Evolutionary conservation across 2,329 filamentous ascomycete species (phyloP).

Genomic region (Beauveria brongniartii): DNA sequence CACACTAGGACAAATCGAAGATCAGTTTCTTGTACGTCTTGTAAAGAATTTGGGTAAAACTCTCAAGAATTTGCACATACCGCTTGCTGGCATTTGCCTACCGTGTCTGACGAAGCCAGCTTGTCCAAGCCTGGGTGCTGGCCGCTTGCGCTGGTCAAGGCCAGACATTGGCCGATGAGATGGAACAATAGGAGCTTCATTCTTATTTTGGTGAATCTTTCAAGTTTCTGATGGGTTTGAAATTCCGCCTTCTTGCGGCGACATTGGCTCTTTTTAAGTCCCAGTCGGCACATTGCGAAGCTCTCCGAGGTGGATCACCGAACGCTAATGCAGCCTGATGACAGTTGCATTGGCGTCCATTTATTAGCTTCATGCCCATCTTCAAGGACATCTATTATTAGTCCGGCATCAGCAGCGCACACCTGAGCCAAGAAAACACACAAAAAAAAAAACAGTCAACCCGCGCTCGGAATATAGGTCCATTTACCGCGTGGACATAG

Average conservation of each 20-base stretch:
- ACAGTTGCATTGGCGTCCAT: neutral
- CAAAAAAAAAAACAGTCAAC: no score
- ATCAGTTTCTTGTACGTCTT: neutral
- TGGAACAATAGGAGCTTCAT: neutral
- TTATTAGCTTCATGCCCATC: neutral
- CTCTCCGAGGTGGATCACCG: neutral
- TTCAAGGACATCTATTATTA: neutral
- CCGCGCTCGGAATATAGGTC: no score
- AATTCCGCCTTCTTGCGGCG: neutral
- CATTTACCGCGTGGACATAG: no score
- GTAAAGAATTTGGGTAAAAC: neutral
- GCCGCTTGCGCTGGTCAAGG: neutral
- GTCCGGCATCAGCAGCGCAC: no score
- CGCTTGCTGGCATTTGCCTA: neutral
- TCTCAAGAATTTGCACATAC: neutral
- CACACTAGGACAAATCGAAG: neutral
- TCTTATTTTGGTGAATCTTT: neutral
- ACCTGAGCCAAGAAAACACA: no score
- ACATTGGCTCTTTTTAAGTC: neutral
- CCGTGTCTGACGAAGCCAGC: neutral
- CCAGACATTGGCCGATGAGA: neutral
- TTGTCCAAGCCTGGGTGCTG: neutral
- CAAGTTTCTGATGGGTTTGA: neutral
- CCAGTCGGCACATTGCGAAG: neutral
- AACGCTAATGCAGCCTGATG: neutral